Conservation (phyloP, 495 filamentous ascomycete genomes). For the Penicillium bialowiezense region DNA sequence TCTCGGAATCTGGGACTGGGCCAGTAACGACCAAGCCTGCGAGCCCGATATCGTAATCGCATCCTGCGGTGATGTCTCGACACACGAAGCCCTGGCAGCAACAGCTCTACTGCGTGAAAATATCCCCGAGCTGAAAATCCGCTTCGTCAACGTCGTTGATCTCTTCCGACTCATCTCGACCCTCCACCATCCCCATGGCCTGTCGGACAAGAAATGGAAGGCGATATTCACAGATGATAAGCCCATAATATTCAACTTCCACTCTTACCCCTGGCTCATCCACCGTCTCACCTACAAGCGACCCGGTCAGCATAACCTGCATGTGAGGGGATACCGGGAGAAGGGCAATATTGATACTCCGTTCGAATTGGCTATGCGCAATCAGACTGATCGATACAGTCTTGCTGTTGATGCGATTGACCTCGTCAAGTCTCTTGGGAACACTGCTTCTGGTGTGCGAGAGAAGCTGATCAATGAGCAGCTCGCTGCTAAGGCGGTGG, state of each 20-base stretch:
- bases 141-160: slow-evolving; percentile 73
- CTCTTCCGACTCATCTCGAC: slow-evolving; percentile 69
- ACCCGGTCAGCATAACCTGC: slow-evolving; percentile 56
- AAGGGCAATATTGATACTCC: slow-evolving; percentile 79
- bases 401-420: slow-evolving; percentile 73
- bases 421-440: slow-evolving; percentile 52
- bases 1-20: slow-evolving; percentile 58
- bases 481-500: slow-evolving; percentile 54
- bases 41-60: slow-evolving; percentile 72
- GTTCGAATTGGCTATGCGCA: slow-evolving; percentile 68
- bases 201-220: slow-evolving; percentile 59
- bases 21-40: slow-evolving; percentile 52
- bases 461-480: slow-evolving; percentile 59
- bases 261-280: slow-evolving; percentile 73
- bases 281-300: slow-evolving; percentile 71
- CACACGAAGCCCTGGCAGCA: slow-evolving; percentile 66
- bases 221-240: slow-evolving; percentile 64
- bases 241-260: slow-evolving; percentile 76
- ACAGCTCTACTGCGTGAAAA: slow-evolving; percentile 62
- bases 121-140: slow-evolving; percentile 65
- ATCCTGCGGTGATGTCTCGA: slow-evolving; percentile 66
- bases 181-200: slow-evolving; percentile 64
- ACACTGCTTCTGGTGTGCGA: slow-evolving; percentile 54
- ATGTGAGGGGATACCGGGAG: slow-evolving; percentile 71
- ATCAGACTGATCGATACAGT: slow-evolving; percentile 67